These are phyloP conservation scores for Chiua virens DNA, from an alignment of 768 basidiomycete species.

Conservation along the genomic window DNA sequence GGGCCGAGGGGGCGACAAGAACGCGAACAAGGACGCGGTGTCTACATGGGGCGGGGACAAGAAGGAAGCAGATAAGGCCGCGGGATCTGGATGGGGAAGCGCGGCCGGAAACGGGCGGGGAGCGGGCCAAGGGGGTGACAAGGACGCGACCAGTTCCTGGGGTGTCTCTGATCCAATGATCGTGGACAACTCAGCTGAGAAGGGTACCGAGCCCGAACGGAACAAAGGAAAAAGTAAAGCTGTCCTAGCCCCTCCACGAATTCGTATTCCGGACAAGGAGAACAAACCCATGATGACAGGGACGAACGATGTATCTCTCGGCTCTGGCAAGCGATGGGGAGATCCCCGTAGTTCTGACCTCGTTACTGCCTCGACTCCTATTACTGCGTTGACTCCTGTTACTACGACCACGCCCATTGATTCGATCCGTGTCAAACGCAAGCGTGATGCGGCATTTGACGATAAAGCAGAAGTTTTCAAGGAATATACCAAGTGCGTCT, in stretches of 20 bases:
- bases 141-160: conserved; percentile 1
- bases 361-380: conserved; percentile 4
- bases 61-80: background rate
- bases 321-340: conserved; percentile 14
- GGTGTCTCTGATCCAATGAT: conserved; percentile 8
- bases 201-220: background rate
- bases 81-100: background rate
- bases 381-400: conserved; percentile 12
- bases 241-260: conserved; percentile 25
- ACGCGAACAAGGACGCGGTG: background rate
- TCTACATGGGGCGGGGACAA: background rate
- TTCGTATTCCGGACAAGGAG: conserved; percentile 20
- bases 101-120: conserved; percentile 3
- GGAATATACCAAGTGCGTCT: conserved; percentile 31
- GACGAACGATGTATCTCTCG: conserved; percentile 24
- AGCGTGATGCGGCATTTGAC: conserved; percentile 20
- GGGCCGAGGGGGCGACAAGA: background rate
- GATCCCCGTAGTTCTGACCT: conserved; percentile 6
- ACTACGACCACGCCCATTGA: conserved; percentile 19
- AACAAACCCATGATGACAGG: conserved; percentile 17
- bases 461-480: conserved; percentile 26
- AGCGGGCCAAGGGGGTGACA: background rate
- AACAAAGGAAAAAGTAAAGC: conserved; percentile 10
- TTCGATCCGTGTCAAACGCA: conserved; percentile 24
- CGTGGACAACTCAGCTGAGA: conserved; percentile 4